Conservation (phyloP, 192 early-diverging fungal species). For the Umbelopsis ramanniana region DNA sequence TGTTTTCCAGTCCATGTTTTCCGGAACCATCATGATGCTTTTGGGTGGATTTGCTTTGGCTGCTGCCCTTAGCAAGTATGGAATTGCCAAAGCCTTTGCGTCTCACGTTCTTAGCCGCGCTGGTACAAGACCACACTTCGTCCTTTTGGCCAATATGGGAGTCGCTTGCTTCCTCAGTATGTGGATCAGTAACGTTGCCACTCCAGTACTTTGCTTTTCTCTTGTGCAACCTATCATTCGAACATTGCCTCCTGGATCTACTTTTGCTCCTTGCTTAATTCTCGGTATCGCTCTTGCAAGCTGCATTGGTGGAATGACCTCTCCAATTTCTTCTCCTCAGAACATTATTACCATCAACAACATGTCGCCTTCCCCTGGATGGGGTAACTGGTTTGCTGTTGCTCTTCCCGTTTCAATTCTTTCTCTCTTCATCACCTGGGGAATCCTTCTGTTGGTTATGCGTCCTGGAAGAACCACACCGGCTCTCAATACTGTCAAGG, state of each 20-base stretch:
- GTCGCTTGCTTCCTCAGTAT: conserved; percentile 75
- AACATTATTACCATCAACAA: conserved; percentile 79
- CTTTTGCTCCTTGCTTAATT: conserved; percentile 68
- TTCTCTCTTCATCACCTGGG: conserved; percentile 68
- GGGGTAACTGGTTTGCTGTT: conserved; percentile 73
- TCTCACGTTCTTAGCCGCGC: conserved; percentile 67
- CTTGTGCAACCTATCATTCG: conserved; percentile 73
- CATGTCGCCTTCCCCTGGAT: conserved; percentile 69
- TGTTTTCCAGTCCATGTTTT: conserved; percentile 77
- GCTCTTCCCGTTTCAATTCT: conserved; percentile 69
- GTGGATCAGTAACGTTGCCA: conserved; percentile 85
- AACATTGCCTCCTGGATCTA: conserved; percentile 60
- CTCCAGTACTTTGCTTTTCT: conserved; percentile 79
- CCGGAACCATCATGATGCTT: conserved; percentile 76
- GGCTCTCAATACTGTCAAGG: conserved; percentile 46
- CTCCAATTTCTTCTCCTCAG: conserved; percentile 79
- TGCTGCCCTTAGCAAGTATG: conserved; percentile 73
- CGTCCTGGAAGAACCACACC: conserved; percentile 57
- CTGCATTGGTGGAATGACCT: conserved; percentile 79
- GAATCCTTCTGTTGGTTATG: conserved; percentile 64
- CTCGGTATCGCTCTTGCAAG: conserved; percentile 78
- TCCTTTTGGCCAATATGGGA: conserved; percentile 77
- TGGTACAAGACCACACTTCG: conserved; percentile 66
- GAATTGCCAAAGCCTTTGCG: conserved; percentile 74
- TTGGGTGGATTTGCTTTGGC: conserved; percentile 80